Conservation (phyloP, 208 protist species). For the Zelonia costaricensis region DNA sequence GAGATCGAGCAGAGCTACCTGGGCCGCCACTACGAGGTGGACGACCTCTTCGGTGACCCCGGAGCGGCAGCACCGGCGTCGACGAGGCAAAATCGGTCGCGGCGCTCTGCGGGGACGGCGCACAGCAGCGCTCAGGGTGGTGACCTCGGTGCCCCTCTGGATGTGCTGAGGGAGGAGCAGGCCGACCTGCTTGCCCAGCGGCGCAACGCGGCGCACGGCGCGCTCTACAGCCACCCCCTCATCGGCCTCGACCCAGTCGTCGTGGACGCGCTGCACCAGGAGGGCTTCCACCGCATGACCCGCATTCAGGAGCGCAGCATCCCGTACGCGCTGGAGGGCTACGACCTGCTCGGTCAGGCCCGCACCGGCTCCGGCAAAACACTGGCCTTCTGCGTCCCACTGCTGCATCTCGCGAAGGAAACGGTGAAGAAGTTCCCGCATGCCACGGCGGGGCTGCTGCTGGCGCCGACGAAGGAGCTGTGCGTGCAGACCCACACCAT, state of each 20-base stretch:
- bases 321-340: slow-evolving; percentile 88
- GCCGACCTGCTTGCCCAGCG: slow-evolving; percentile 26
- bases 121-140: too few relatives aligned
- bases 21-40: slow-evolving; percentile 28
- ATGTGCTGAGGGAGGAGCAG: slow-evolving; percentile 11
- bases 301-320: slow-evolving; percentile 95
- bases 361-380: slow-evolving; percentile 96
- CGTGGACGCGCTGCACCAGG: slow-evolving; percentile 48
- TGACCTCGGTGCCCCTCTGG: neutral
- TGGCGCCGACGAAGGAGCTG: slow-evolving; percentile 94
- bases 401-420: slow-evolving; percentile 90
- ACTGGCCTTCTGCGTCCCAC: slow-evolving; percentile 92
- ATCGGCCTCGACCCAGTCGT: slow-evolving; percentile 64
- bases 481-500: slow-evolving; percentile 93
- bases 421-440: slow-evolving; percentile 47
- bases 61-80: neutral
- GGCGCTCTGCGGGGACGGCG: neutral
- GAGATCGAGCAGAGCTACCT: slow-evolving; percentile 49
- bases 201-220: slow-evolving; percentile 36
- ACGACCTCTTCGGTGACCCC: slow-evolving; percentile 14
- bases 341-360: slow-evolving; percentile 91
- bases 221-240: slow-evolving; percentile 73
- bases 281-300: slow-evolving; percentile 89
- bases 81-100: neutral
- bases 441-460: slow-evolving; percentile 68